Base-by-base conservation (phyloP, 768 basidiomycete species). In the Serendipita sp. region DNA sequence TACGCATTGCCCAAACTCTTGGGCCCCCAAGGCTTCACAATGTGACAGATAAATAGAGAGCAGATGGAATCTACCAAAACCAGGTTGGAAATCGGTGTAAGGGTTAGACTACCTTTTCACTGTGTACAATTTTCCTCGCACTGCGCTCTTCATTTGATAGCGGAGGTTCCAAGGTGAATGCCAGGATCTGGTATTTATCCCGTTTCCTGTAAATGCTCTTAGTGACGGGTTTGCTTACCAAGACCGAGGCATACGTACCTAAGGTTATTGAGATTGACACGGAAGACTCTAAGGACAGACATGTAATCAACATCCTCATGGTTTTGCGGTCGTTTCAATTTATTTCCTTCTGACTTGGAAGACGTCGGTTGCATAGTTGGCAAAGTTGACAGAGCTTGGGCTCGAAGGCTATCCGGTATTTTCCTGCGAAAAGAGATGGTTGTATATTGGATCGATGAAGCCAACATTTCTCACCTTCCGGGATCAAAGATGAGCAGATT, bases 401-500 rank as follows among this genome's bases (percentile, higher is more conserved):
- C 34, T n/a, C 55, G 55, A 27, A 60, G 27, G 10, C 4, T 3
- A 27, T 11, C 18, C 33, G 55, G 55, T n/a, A 60, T 60, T 34
- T 36, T 29, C 27, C 55, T 60, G 33, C 13, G 34, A 27, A 23
- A 23, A 60, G 55, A 36, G 23, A 29, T 31, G 62, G 36, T 63
- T n/a, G 34, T 18, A 10, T 43, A 44, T 40, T 33, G 33, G 27
- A 2, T 13, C 3, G n/a, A 27, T 11, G 3, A 36, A 44, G 16
- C 44, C 37, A 1, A 33, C 33, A 4, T 23, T 5, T 34, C 76
- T 68, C 66, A 87, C 88, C 70, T 77, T 15, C 82, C 81, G 16
- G 92, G 89, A 75, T 96, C 90, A 67, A 92, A 90, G 4, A 80
- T 75, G 13, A 95, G 76, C 6, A 96, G 77, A 67, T 81, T 85